Base-by-base conservation (phyloP, 2,329 filamentous ascomycete genomes). In the Ophiostoma sp. region DNA sequence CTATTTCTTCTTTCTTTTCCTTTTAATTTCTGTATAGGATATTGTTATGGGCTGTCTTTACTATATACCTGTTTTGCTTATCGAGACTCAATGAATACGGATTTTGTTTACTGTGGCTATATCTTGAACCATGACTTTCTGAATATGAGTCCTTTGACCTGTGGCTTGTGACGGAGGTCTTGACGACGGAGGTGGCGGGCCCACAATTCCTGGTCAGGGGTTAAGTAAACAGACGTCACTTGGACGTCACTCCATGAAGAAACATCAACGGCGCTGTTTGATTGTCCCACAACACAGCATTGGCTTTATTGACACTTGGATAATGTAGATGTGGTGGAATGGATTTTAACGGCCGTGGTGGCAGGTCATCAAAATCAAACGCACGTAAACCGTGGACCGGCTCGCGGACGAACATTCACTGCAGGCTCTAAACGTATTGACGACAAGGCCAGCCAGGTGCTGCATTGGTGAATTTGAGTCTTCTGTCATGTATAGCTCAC, bases 61-160 rank as follows among this genome's bases (percentile, higher is more conserved):
- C 11, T 60, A 60, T 38, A 60, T 38, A 60, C 55, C 36, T 40
- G 36, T 62, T 62, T 40, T 42, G 14, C n/a, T 62, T 62, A 60
- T 60, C 18, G 49, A 36, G 49, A 55, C 18, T 55, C 27, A 27
- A 55, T 18, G 18, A 55, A 55, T 36, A 36, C 49, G 49, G 49
- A 55, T 36, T 55, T 27, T 55, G 47, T 55, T 55, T 55, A 47
- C 27, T 27, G 27, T 27, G 27, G 27, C 27, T 27, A 27, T 27
- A 27, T 1, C 2, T 27, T 27, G 27, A 27, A 27, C 27, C 2
- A 27, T 27, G 27, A 27, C 27, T 27, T 47, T n/a, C 3, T 55
- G 27, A 45, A 52, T 8, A 18, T 52, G 14, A 52, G 47, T 58
- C 9, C 9, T 58, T 58, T 58, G n/a, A 8, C 0, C 36, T 27